Percentiles rank a stretch among this genome's conserved stretches.
Conservation (phyloP, 192 early-diverging fungal genomes). For the Rhizophagus prolifer region DNA sequence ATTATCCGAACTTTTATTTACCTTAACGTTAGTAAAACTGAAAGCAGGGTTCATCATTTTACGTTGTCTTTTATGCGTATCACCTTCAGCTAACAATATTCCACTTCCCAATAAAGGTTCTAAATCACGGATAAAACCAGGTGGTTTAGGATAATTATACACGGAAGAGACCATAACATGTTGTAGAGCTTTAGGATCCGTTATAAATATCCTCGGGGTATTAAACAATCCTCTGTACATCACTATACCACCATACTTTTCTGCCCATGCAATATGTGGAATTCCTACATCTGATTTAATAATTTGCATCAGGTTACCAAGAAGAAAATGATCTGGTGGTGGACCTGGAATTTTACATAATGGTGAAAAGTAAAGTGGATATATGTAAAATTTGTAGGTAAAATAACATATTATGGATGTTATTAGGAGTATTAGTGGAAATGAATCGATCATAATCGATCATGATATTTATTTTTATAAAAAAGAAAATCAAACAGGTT, state of each 20-base stretch:
- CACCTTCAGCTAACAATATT: conserved; percentile 53
- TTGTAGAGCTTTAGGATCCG: conserved; percentile 49
- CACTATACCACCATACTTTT: conserved; percentile 53
- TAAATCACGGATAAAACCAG: conserved; percentile 30
- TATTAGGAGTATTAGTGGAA: background rate
- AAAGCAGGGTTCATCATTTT: conserved; percentile 62
- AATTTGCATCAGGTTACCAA: background rate
- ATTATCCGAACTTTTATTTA: conserved; percentile 33
- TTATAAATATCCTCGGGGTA: conserved; percentile 38
- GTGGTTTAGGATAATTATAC: conserved; percentile 51
- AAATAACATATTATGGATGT: background rate
- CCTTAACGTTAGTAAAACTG: conserved; percentile 41
- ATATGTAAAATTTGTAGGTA: background rate
- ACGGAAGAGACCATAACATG: conserved; percentile 43
- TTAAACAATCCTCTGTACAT: conserved; percentile 49
- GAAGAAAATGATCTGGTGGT: conserved; percentile 1
- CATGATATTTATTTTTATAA: no score
- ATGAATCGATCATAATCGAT: background rate
- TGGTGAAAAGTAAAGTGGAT: conserved; percentile 13
- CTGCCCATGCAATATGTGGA: conserved; percentile 47
- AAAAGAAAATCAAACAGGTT: no score
- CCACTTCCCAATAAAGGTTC: conserved; percentile 46
- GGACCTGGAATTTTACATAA: conserved; percentile 22
- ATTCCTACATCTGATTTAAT: conserved; percentile 27
- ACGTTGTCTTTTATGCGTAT: conserved; percentile 49